Evolutionary conservation across 23 red algal species (phyloP).

Genomic region (Gracilaria vermiculophylla): DNA sequence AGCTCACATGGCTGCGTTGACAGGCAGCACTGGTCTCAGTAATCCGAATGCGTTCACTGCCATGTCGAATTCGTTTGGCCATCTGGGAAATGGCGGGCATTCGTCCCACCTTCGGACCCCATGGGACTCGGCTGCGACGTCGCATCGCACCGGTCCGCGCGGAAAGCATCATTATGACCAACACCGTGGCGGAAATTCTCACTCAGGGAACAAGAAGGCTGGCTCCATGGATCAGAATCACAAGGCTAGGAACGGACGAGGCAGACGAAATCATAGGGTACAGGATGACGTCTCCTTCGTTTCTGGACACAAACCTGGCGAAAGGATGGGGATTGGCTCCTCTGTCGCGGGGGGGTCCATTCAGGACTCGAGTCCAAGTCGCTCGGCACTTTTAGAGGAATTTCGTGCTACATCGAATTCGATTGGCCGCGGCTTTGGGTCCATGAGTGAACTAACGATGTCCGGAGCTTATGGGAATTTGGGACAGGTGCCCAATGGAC

Average conservation of each 20-base stretch:
- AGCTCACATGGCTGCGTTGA: constrained; percentile 75
- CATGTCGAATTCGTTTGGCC: background rate
- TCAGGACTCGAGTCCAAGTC: constrained; percentile 40
- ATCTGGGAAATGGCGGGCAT: constrained; percentile 12
- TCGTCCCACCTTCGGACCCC: constrained; percentile 27
- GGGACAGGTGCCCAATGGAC: constrained; percentile 38
- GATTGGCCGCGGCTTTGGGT: constrained; percentile 44
- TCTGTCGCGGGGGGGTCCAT: constrained; percentile 21
- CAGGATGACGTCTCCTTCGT: constrained; percentile 45
- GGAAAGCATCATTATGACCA: constrained; percentile 59
- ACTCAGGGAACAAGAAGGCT: constrained; percentile 26
- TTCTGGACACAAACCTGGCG: background rate
- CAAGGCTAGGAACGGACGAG: constrained; percentile 24
- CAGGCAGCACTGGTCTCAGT: constrained; percentile 32
- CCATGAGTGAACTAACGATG: constrained; percentile 14
- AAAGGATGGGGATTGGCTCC: constrained; percentile 14
- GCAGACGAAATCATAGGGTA: constrained; percentile 27
- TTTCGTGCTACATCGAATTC: constrained; percentile 59
- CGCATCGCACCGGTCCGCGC: background rate
- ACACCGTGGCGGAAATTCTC: constrained; percentile 9
- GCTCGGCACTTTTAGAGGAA: constrained; percentile 61
- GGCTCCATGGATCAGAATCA: constrained; percentile 36
- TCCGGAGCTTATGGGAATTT: constrained; percentile 13
- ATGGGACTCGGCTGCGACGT: constrained; percentile 15
- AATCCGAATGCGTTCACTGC: background rate